Evolutionary conservation across 164 flowering plant genomes (phyloP).

Genomic region (Kalanchoe fedtschenkoi): DNA sequence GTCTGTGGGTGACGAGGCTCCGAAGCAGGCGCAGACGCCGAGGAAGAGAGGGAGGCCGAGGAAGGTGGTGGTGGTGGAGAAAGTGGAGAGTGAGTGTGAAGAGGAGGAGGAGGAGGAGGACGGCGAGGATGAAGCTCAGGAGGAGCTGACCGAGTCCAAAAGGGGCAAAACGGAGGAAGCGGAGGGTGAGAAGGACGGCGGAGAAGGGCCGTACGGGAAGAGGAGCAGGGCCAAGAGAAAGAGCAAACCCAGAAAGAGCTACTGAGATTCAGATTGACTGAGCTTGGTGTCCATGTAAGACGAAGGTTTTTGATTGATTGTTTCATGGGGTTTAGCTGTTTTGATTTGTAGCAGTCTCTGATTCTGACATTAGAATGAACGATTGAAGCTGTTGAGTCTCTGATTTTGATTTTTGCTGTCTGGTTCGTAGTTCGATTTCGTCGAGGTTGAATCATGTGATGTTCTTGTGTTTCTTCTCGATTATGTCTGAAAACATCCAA

Average conservation of each 20-base stretch:
- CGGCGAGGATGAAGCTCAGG: not conserved
- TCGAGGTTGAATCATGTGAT: too few relatives aligned
- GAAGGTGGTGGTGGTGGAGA: slow-evolving; percentile 1
- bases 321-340: too few relatives aligned
- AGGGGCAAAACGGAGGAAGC: not conserved
- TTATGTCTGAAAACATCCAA: too few relatives aligned
- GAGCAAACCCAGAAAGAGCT: slow-evolving; percentile 7
- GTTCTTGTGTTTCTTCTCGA: too few relatives aligned
- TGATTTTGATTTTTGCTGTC: too few relatives aligned
- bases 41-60: slow-evolving; percentile 4
- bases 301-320: too few relatives aligned
- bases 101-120: not conserved
- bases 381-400: too few relatives aligned
- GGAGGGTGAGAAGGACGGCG: not conserved
- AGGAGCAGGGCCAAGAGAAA: slow-evolving; percentile 7
- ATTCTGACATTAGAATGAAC: too few relatives aligned
- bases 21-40: not conserved
- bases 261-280: not conserved
- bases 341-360: not conserved
- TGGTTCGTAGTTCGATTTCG: too few relatives aligned
- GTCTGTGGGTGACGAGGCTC: not conserved
- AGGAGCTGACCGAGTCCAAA: not conserved
- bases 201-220: not conserved
- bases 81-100: slow-evolving; percentile 1
- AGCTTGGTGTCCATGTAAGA: too few relatives aligned